phyloP scores from a whole-genome alignment of 2,329 filamentous ascomycete species.

The Pestalotiopsis sp. region DNA sequence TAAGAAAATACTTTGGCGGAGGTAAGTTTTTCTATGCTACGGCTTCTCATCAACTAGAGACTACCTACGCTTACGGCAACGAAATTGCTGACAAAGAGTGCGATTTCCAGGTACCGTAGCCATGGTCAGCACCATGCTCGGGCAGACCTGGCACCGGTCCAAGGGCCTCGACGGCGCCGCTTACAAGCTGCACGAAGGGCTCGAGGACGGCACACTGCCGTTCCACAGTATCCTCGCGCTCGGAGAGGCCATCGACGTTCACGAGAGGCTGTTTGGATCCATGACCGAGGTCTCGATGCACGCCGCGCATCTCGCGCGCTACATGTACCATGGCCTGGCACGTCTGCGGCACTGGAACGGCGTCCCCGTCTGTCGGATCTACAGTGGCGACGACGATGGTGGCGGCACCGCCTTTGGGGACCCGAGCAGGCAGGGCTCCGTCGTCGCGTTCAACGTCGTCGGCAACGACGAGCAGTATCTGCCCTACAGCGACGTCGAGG shows the following conservation, averaged over 20 bases:
- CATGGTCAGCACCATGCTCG: slow-evolving; percentile 55
- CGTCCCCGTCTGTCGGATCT: slow-evolving; percentile 52
- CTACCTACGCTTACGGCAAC: too few species aligned
- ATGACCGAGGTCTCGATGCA: slow-evolving; percentile 63
- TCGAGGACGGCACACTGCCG: slow-evolving; percentile 70
- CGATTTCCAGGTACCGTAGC: slow-evolving; percentile 52
- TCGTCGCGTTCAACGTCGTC: slow-evolving; percentile 65
- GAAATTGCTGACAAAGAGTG: too few species aligned
- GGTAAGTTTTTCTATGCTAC: slow-evolving; percentile 28
- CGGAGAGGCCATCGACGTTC: slow-evolving; percentile 59
- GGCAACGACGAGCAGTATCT: slow-evolving; percentile 54
- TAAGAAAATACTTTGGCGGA: slow-evolving; percentile 67
- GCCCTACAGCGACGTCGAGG: slow-evolving; percentile 62
- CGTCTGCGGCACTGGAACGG: slow-evolving; percentile 57
- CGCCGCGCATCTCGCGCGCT: slow-evolving; percentile 54
- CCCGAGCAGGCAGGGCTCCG: slow-evolving; percentile 58
- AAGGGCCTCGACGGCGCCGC: slow-evolving; percentile 28
- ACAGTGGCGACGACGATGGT: slow-evolving; percentile 55
- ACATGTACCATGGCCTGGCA: slow-evolving; percentile 49
- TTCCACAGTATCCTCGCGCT: slow-evolving; percentile 68
- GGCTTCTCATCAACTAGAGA: background rate
- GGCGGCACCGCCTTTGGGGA: slow-evolving; percentile 50
- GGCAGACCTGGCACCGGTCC: slow-evolving; percentile 20
- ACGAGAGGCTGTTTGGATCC: slow-evolving; percentile 57
- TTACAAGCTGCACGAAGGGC: slow-evolving; percentile 57